These are phyloP conservation scores for Capsicum chinense DNA, from an alignment of 257 asterid genomes.

Conservation along the genomic window DNA sequence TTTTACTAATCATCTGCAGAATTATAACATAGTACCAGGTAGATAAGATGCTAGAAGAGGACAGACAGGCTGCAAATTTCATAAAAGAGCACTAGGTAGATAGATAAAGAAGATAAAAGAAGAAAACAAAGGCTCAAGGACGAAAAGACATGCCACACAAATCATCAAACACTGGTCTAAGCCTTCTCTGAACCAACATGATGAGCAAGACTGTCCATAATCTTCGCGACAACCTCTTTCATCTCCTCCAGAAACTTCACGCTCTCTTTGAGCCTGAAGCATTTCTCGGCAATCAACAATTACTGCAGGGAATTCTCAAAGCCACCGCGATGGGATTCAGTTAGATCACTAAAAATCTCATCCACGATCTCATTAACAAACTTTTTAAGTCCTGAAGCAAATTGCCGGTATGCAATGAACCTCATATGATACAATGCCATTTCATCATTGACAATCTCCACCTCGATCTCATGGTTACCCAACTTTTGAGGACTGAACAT, in stretches of 20 bases:
- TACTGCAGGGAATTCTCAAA: constrained; percentile 37
- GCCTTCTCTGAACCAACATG: too few relatives aligned
- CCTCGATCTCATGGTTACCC: background rate
- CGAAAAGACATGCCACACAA: too few relatives aligned
- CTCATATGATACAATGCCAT: too few relatives aligned
- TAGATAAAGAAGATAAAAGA: background rate
- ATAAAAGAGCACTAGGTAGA: background rate
- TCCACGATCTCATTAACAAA: too few relatives aligned
- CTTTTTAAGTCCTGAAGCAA: too few relatives aligned
- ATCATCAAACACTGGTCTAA: too few relatives aligned
- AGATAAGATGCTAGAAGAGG: background rate
- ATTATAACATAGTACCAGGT: too few relatives aligned
- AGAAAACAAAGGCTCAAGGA: background rate
- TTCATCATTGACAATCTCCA: background rate
- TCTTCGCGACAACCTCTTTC: constrained; percentile 29
- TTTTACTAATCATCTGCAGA: too few relatives aligned
- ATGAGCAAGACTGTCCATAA: background rate
- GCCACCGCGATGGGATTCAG: constrained; percentile 31
- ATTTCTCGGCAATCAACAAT: constrained; percentile 31
- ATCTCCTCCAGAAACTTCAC: constrained; percentile 37
- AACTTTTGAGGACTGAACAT: constrained; percentile 4
- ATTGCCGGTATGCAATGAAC: too few relatives aligned
- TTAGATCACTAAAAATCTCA: constrained; percentile 15
- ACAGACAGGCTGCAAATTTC: background rate
- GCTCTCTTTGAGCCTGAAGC: constrained; percentile 23